Evolutionary conservation across 371 early-diverging fungal genomes (phyloP), one percentile per base, ranked within the genome.

Genomic region (Phascolomyces articulosus): DNA sequence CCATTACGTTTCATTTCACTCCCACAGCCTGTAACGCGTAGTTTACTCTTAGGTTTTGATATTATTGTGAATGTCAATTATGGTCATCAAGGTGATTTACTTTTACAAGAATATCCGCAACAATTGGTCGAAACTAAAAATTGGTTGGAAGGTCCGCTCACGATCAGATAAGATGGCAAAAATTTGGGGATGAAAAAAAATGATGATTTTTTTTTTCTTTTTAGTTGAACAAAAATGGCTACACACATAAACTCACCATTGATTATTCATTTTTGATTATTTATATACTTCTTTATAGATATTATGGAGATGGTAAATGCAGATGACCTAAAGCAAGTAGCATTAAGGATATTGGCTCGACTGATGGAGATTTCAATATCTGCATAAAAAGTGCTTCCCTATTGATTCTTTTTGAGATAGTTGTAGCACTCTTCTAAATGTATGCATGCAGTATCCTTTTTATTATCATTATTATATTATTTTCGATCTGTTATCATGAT

Each of bases 121-220:
- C 71, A 76, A 57, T 61, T 83, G 8, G 62, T 53, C 18, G 70
- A 70, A 16, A 72, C 69, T 3, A 75, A 67, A 67, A 63, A 71
- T 10, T 82, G 83, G 83, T 21, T 82, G 24, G 70, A 75, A 62
- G 75, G 79, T 79, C 71, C 56, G 41, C 34, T 51, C 47, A 4
- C n/a, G n/a, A 26, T 44, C 41, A 67, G 41, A 59, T 38, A 41
- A 40, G 31, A 58, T 48, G 10, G 23, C 11, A n/a, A n/a, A n/a
- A 9, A 34, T 34, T 9, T 34, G 34, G 34, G 34, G n/a, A n/a
- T n/a, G n/a, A n/a, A n/a, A n/a, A n/a, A n/a, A n/a, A n/a, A n/a
- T n/a, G n/a, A n/a, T n/a, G n/a, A n/a, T n/a, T n/a, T n/a, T n/a
- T n/a, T n/a, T n/a, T n/a, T n/a, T n/a, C n/a, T n/a, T n/a, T n/a